These are phyloP conservation scores for Kwoniella mangroviensis DNA, from an alignment of 768 basidiomycete species.

Conservation along the genomic window DNA sequence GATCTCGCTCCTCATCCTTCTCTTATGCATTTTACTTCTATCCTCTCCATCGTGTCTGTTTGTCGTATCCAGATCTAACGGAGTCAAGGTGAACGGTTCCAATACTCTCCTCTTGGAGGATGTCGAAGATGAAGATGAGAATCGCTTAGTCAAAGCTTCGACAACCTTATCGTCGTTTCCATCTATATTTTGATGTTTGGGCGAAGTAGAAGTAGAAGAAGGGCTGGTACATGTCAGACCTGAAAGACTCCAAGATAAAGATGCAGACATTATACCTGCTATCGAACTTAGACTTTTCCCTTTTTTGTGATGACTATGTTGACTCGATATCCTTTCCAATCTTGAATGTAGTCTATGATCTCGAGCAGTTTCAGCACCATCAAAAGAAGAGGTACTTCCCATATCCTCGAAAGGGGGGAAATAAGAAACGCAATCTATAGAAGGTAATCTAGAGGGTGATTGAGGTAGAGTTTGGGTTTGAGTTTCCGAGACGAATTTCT, in stretches of 20 bases:
- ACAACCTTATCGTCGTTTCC: conserved; percentile 26
- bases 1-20: conserved; percentile 36
- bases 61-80: background rate
- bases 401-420: conserved; percentile 49
- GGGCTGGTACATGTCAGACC: conserved; percentile 10
- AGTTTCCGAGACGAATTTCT: background rate
- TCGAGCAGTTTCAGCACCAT: background rate
- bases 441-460: conserved; percentile 40
- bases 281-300: conserved; percentile 37
- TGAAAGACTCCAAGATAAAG: conserved; percentile 19
- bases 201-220: background rate
- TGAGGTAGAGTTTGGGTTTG: background rate
- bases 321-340: too few relatives aligned
- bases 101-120: conserved; percentile 32
- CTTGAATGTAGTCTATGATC: background rate
- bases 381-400: conserved; percentile 21
- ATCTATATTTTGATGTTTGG: background rate
- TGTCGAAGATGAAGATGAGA: conserved; percentile 12
- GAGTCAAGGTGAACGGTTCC: conserved; percentile 31
- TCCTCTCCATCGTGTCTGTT: background rate
- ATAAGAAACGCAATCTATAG: conserved; percentile 40
- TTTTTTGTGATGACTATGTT: conserved; percentile 24
- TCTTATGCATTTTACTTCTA: conserved; percentile 22
- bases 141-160: conserved; percentile 29
- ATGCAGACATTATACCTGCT: conserved; percentile 37